Evolutionary conservation across 163 green algal species (phyloP).

Genomic region (Trebouxia gelatinosa): DNA sequence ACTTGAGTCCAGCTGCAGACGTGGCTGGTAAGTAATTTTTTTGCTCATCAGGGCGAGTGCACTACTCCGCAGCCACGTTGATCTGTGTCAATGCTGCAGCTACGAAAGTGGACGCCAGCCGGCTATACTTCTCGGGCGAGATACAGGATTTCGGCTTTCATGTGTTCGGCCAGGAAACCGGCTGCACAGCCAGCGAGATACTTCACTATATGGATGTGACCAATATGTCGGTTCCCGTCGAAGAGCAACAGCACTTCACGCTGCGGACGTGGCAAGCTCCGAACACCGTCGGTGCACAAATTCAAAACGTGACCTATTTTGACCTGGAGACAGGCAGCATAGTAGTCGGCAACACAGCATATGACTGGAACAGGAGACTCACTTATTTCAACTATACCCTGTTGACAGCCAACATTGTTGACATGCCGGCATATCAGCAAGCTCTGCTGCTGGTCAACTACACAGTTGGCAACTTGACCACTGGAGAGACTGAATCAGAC

Average conservation of each 20-base stretch:
- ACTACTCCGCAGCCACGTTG: neutral
- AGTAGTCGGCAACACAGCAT: neutral
- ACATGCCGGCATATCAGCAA: slow-evolving; percentile 16
- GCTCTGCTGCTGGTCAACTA: slow-evolving; percentile 8
- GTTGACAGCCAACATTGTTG: slow-evolving; percentile 5
- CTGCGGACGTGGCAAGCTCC: slow-evolving; percentile 13
- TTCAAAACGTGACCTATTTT: slow-evolving; percentile 27
- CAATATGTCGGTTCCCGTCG: slow-evolving; percentile 14
- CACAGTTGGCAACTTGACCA: slow-evolving; percentile 23
- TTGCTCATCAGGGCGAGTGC: neutral
- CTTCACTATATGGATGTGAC: neutral
- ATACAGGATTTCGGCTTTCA: slow-evolving; percentile 16
- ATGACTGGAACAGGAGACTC: slow-evolving; percentile 10
- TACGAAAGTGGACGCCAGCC: neutral
- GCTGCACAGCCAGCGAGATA: slow-evolving; percentile 11
- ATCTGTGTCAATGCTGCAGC: neutral
- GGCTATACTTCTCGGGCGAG: neutral
- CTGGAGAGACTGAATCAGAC: neutral
- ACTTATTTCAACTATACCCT: slow-evolving; percentile 28
- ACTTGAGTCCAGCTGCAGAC: neutral
- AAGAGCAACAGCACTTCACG: neutral
- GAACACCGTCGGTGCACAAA: slow-evolving; percentile 3
- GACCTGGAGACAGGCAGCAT: slow-evolving; percentile 22
- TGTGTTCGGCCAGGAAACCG: slow-evolving; percentile 11
- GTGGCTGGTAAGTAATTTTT: neutral